These are phyloP conservation scores for Centrapalus pauciflorus DNA, from an alignment of 129 eudicot species.

Conservation along the genomic window DNA sequence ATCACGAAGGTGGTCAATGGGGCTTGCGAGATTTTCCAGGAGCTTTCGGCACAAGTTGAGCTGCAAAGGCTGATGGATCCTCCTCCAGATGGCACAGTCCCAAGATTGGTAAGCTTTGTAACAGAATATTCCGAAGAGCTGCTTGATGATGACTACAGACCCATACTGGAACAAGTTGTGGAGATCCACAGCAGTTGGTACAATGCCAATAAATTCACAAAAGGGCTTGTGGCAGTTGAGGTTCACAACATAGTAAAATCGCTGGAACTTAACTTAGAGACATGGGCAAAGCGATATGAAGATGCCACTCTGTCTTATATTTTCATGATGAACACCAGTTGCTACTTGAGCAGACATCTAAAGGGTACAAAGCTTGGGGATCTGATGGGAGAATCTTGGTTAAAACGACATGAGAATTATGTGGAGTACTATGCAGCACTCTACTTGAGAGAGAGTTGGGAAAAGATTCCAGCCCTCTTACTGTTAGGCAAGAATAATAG, in stretches of 20 bases:
- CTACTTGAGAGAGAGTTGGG: slow-evolving; percentile 73
- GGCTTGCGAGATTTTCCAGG: slow-evolving; percentile 55
- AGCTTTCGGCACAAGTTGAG: slow-evolving; percentile 65
- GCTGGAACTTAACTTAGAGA: slow-evolving; percentile 60
- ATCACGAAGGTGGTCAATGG: slow-evolving; percentile 61
- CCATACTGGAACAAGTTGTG: slow-evolving; percentile 49
- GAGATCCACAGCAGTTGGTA: slow-evolving; percentile 74
- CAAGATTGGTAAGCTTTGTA: slow-evolving; percentile 57
- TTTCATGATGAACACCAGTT: slow-evolving; percentile 76
- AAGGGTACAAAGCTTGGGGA: slow-evolving; percentile 68
- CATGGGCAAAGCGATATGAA: slow-evolving; percentile 61
- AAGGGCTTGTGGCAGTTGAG: slow-evolving; percentile 35
- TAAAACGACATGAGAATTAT: slow-evolving; percentile 36
- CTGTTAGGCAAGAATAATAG: slow-evolving; percentile 49
- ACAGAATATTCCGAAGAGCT: slow-evolving; percentile 58
- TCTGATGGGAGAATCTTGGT: slow-evolving; percentile 69
- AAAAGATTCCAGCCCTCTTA: slow-evolving; percentile 43
- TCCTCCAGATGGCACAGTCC: slow-evolving; percentile 65
- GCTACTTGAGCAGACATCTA: slow-evolving; percentile 44
- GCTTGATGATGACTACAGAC: slow-evolving; percentile 56
- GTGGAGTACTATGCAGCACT: slow-evolving; percentile 34
- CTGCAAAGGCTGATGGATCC: slow-evolving; percentile 51
- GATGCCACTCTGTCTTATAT: slow-evolving; percentile 49
- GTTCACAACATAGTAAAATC: slow-evolving; percentile 41
- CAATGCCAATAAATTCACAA: slow-evolving; percentile 9